Evolutionary conservation across 768 basidiomycete genomes (phyloP).

Genomic region (Podaxis pistillaris): DNA sequence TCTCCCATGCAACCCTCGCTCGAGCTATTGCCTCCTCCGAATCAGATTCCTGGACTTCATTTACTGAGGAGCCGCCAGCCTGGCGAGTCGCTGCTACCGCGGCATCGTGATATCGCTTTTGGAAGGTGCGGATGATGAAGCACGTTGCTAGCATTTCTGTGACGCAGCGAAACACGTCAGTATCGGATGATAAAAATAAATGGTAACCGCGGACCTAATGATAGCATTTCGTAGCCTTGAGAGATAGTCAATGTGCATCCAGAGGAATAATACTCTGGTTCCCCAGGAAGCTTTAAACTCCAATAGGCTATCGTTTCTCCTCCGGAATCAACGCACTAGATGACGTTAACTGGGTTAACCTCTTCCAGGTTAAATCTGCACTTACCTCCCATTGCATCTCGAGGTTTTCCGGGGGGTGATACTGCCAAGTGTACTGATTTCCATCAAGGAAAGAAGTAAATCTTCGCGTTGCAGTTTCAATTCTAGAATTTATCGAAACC

Average conservation of each 20-base stretch:
- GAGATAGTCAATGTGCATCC: slow-evolving; percentile 2
- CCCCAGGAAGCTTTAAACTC: slow-evolving; percentile 1
- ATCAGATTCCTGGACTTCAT: background rate
- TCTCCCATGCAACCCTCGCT: background rate
- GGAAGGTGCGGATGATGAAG: background rate
- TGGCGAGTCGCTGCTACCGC: background rate
- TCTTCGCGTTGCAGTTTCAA: background rate
- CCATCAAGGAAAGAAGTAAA: slow-evolving; percentile 5
- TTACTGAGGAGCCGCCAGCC: background rate
- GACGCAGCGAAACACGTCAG: background rate
- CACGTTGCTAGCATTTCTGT: slow-evolving; percentile 1
- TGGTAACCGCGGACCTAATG: background rate
- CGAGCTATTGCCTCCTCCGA: background rate
- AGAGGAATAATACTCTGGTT: slow-evolving; percentile 1
- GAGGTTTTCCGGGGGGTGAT: slow-evolving; percentile 6
- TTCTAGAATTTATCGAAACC: background rate
- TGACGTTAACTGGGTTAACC: background rate
- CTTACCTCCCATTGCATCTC: slow-evolving; percentile 11
- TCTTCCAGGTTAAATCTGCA: background rate
- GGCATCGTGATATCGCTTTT: background rate
- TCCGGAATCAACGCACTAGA: background rate
- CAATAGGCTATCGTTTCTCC: slow-evolving; percentile 3
- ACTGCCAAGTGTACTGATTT: slow-evolving; percentile 1
- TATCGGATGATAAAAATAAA: background rate
- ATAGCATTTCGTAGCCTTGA: background rate